phyloP scores from a whole-genome alignment of 768 basidiomycete genomes.

The Ramaria rubella region DNA sequence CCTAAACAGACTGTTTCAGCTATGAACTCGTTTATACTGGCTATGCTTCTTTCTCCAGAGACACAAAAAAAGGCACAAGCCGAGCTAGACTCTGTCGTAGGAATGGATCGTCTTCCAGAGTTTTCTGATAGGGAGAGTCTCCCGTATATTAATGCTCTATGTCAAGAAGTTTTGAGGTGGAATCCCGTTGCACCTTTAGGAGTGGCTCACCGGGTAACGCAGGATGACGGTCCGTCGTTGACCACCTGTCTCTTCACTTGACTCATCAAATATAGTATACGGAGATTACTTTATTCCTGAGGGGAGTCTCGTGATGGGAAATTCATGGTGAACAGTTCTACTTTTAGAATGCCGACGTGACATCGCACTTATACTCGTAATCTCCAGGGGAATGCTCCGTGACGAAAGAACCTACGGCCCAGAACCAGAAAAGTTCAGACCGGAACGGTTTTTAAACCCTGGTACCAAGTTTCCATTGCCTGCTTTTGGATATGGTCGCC shows the following conservation, averaged over 20 bases:
- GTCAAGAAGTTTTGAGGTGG: slow-evolving; percentile 29
- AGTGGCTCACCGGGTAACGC: slow-evolving; percentile 2
- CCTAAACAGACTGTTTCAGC: slow-evolving; percentile 3
- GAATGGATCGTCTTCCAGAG: slow-evolving; percentile 5
- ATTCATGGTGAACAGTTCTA: background rate
- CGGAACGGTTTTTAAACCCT: slow-evolving; percentile 28
- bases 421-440: slow-evolving; percentile 33
- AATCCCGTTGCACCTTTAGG: slow-evolving; percentile 9
- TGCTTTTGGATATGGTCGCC: slow-evolving; percentile 20
- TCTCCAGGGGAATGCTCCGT: slow-evolving; percentile 27
- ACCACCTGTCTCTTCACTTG: slow-evolving; percentile 29
- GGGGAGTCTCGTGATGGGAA: slow-evolving; percentile 7
- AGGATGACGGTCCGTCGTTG: too few species aligned
- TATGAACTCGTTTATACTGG: slow-evolving; percentile 1
- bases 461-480: background rate
- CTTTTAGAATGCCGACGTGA: background rate
- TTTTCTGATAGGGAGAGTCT: slow-evolving; percentile 28
- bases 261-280: too few species aligned
- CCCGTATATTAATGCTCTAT: slow-evolving; percentile 14
- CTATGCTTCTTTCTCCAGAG: slow-evolving; percentile 12
- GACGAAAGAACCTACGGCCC: slow-evolving; percentile 32
- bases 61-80: slow-evolving; percentile 8
- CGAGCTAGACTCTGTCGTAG: slow-evolving; percentile 13
- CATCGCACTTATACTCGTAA: background rate
- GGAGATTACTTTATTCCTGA: slow-evolving; percentile 7